phyloP scores from a whole-genome alignment of 2,329 filamentous ascomycete species.

The Calonectria multiphialidica region DNA sequence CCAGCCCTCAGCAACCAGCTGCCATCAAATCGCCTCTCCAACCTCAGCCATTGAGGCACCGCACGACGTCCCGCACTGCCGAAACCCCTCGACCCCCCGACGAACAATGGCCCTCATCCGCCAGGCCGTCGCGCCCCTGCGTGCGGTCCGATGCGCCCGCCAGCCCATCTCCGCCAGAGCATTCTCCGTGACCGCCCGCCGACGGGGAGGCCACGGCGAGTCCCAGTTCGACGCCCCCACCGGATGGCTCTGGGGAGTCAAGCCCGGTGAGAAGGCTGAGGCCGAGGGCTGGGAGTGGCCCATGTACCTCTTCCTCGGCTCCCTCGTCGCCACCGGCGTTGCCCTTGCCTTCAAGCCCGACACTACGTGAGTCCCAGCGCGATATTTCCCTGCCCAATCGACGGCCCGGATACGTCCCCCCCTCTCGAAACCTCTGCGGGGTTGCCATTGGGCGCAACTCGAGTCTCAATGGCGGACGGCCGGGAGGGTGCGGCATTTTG shows the following conservation, averaged over 20 bases:
- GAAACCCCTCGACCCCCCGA: conserved; percentile 31
- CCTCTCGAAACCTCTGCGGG: not conserved
- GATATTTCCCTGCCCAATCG: conserved; percentile 19
- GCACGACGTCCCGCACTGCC: conserved; percentile 37
- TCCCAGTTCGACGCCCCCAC: conserved; percentile 89
- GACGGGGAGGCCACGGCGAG: conserved; percentile 62
- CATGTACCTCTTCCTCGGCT: conserved; percentile 87
- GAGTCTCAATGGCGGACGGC: conserved; percentile 19
- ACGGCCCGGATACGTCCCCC: not conserved
- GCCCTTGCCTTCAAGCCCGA: conserved; percentile 98
- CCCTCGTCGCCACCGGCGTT: conserved; percentile 78
- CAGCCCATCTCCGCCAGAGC: conserved; percentile 49
- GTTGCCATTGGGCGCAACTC: conserved; percentile 6
- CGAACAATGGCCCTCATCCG: conserved; percentile 52
- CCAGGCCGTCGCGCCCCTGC: conserved; percentile 51
- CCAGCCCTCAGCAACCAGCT: conserved; percentile 34
- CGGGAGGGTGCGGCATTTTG: conserved; percentile 41
- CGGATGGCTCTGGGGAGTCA: conserved; percentile 94
- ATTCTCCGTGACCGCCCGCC: conserved; percentile 60
- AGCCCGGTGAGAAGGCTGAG: conserved; percentile 94
- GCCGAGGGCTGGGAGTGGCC: conserved; percentile 96
- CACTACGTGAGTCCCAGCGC: conserved; percentile 82
- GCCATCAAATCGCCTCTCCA: conserved; percentile 37
- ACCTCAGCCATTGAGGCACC: conserved; percentile 46
- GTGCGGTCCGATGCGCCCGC: conserved; percentile 53